Evolutionary conservation across 208 protist species (phyloP).

Genomic region (Chromosphaera perkinsii): DNA sequence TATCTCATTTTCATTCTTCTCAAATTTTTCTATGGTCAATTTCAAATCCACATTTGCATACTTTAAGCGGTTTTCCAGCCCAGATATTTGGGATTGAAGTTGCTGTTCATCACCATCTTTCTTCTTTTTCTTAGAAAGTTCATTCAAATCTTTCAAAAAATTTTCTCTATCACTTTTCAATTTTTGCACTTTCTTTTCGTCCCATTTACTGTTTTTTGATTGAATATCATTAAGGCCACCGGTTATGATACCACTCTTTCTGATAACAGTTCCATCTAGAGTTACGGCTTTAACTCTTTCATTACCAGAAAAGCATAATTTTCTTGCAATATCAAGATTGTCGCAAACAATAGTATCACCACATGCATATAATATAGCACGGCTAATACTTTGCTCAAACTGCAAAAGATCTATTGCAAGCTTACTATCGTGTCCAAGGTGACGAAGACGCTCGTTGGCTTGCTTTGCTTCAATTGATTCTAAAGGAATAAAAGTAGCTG

Average conservation of each 20-base stretch:
- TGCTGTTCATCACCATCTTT: no score
- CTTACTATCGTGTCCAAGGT: conserved; percentile 78
- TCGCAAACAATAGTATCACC: conserved; percentile 92
- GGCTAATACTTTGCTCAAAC: conserved; percentile 56
- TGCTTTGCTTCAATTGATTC: conserved; percentile 74
- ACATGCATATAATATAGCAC: conserved; percentile 80
- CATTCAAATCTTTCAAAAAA: no score
- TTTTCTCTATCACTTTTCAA: conserved; percentile 5
- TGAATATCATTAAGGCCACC: conserved; percentile 72
- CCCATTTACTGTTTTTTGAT: neutral
- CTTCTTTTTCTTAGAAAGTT: no score
- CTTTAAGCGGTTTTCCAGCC: no score
- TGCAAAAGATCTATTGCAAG: conserved; percentile 83
- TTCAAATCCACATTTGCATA: no score
- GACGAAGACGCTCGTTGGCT: conserved; percentile 78
- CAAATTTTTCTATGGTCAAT: no score
- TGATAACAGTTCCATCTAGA: conserved; percentile 83
- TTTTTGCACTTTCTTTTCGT: conserved; percentile 7
- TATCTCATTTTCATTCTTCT: no score
- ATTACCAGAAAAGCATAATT: conserved; percentile 68
- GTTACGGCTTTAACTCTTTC: conserved; percentile 67
- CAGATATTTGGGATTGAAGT: no score
- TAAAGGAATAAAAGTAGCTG: conserved; percentile 90
- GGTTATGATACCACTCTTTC: conserved; percentile 81
- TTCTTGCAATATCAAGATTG: conserved; percentile 74